Evolutionary conservation across 2,329 filamentous ascomycete species (phyloP).

Genomic region (Talaromyces sp.): DNA sequence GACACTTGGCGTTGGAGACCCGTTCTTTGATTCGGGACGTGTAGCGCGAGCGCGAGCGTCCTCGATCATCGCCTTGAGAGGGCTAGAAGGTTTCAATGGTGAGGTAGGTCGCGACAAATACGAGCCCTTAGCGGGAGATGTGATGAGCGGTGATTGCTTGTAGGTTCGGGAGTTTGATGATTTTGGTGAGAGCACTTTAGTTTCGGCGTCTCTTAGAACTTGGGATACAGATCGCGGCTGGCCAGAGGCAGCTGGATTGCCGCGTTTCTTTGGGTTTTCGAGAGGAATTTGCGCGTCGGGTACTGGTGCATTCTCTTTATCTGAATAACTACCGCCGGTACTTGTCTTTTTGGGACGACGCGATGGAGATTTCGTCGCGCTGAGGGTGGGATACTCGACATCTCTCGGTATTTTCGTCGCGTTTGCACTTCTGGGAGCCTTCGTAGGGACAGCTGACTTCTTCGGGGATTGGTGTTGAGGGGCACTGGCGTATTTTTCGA

Average conservation of each 20-base stretch:
- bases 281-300: conserved; percentile 43
- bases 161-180: conserved; percentile 72
- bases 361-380: conserved; percentile 25
- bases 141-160: conserved; percentile 51
- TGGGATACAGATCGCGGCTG: conserved; percentile 40
- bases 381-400: conserved; percentile 22
- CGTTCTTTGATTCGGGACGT: conserved; percentile 17
- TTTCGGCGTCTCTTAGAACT: conserved; percentile 43
- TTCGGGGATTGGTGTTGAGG: conserved; percentile 25
- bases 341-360: conserved; percentile 41
- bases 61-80: conserved; percentile 27
- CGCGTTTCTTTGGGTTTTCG: conserved; percentile 66
- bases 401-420: conserved; percentile 26
- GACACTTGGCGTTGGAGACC: conserved; percentile 7
- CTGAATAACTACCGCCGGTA: conserved; percentile 57
- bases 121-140: conserved; percentile 38
- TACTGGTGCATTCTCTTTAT: conserved; percentile 67
- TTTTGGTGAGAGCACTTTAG: conserved; percentile 70
- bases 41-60: conserved; percentile 23
- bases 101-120: conserved; percentile 56
- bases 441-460: conserved; percentile 28
- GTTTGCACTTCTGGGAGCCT: conserved; percentile 24
- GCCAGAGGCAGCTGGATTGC: conserved; percentile 38
- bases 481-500: conserved; percentile 47
- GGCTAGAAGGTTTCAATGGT: conserved; percentile 53